These are phyloP conservation scores for Ilyonectria destructans DNA, from an alignment of 2,329 filamentous ascomycete genomes.

Conservation along the genomic window DNA sequence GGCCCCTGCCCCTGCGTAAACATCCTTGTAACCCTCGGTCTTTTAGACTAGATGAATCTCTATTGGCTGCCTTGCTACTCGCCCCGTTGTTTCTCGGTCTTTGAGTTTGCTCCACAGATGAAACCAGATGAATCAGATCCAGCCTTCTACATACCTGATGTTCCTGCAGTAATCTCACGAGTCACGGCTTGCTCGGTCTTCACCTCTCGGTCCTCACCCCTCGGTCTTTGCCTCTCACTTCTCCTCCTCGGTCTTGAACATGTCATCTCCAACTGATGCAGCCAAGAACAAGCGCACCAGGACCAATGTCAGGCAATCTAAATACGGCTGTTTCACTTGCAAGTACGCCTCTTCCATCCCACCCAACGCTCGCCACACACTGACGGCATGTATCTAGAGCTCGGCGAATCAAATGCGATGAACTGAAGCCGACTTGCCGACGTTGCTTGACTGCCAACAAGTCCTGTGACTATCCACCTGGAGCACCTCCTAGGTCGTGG, in stretches of 20 bases:
- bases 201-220: too few relatives aligned
- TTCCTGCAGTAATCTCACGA: too few relatives aligned
- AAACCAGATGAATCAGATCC: too few relatives aligned
- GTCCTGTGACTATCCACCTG: slow-evolving; percentile 35
- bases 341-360: slow-evolving; percentile 32
- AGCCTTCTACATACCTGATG: too few relatives aligned
- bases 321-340: slow-evolving; percentile 45
- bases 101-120: too few relatives aligned
- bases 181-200: slow-evolving; percentile 9
- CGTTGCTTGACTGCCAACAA: slow-evolving; percentile 36
- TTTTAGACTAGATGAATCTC: not conserved
- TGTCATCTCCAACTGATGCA: not conserved
- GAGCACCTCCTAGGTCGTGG: slow-evolving; percentile 8
- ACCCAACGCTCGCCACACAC: not conserved
- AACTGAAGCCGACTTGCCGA: slow-evolving; percentile 37
- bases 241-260: slow-evolving; percentile 13
- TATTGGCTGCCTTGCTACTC: not conserved
- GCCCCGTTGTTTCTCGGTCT: not conserved
- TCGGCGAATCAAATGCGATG: slow-evolving; percentile 44
- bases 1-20: too few relatives aligned
- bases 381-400: slow-evolving; percentile 29
- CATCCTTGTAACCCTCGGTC: slow-evolving; percentile 1
- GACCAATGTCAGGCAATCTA: slow-evolving; percentile 45
- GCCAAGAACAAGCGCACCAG: slow-evolving; percentile 36
- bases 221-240: too few relatives aligned